A percentile compares a stretch with the other conserved stretches of the same genome.
These are phyloP conservation scores for Aureobasidium sp. DNA, from an alignment of 2,329 filamentous ascomycete genomes.

Conservation along the genomic window DNA sequence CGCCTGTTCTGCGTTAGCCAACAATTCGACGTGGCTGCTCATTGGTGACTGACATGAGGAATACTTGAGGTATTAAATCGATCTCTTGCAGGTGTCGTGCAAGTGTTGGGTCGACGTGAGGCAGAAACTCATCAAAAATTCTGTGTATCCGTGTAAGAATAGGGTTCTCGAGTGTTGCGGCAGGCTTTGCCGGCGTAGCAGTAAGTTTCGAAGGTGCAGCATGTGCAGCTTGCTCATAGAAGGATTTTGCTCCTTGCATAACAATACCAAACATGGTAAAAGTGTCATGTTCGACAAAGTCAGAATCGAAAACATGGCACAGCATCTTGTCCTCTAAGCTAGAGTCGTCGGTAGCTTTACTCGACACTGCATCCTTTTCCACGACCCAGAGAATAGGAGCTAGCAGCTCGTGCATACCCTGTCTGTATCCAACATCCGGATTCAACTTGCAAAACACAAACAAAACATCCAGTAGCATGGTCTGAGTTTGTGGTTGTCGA, in stretches of 20 bases:
- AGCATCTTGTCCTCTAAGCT: conserved; percentile 44
- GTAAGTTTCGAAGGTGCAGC: conserved; percentile 12
- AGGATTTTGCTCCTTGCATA: conserved; percentile 79
- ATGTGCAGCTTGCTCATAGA: conserved; percentile 62
- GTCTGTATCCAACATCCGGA: conserved; percentile 80
- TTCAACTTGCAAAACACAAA: conserved; percentile 95
- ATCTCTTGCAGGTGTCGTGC: conserved; percentile 71
- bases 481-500: conserved; percentile 68
- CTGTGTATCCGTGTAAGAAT: conserved; percentile 81
- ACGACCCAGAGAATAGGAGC: conserved; percentile 83
- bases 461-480: conserved; percentile 75
- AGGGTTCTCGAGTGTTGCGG: conserved; percentile 43
- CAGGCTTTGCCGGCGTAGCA: conserved; percentile 33
- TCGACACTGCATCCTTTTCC: conserved; percentile 63
- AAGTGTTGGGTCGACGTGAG: conserved; percentile 73
- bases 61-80: conserved; percentile 92
- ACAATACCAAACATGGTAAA: conserved; percentile 77
- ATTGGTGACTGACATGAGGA: conserved; percentile 63
- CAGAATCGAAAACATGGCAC: conserved; percentile 59
- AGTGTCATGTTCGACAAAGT: conserved; percentile 80
- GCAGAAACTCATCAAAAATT: conserved; percentile 76
- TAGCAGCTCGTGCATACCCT: conserved; percentile 96
- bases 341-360: neutral
- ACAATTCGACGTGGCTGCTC: neutral
- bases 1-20: conserved; percentile 47